Conservation (phyloP, 257 asterid species). For the Primulina eburnea region DNA sequence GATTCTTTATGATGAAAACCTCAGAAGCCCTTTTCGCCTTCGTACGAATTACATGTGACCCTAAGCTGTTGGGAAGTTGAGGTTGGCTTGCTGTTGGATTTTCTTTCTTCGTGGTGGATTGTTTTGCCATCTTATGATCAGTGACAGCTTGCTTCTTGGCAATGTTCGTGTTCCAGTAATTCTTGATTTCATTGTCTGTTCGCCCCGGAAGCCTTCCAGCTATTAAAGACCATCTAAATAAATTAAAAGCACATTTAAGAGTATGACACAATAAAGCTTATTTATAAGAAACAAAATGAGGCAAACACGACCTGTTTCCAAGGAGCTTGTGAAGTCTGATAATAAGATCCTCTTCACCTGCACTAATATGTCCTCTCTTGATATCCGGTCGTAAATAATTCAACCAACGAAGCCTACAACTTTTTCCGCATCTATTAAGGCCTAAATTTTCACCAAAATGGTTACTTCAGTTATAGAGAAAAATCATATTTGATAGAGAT, state of each 20-base stretch:
- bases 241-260: no score
- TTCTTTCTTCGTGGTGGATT: neutral
- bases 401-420: neutral
- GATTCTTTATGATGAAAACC: neutral
- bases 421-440: neutral
- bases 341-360: neutral
- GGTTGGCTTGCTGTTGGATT: neutral
- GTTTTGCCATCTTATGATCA: neutral
- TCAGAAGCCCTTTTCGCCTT: neutral
- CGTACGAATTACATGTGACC: neutral
- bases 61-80: neutral
- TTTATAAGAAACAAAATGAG: neutral
- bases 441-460: neutral
- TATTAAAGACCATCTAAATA: neutral
- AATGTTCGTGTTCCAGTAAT: neutral
- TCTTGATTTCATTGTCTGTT: neutral
- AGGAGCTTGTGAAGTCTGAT: constrained; percentile 1
- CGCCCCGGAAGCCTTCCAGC: neutral
- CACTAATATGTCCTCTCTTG: neutral
- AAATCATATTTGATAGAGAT: neutral
- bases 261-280: neutral
- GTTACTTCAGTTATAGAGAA: neutral
- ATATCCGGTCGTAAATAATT: neutral
- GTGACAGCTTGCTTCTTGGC: neutral
- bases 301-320: neutral